These are phyloP conservation scores for Penicillium atrosanguineum DNA, from an alignment of 495 filamentous ascomycete genomes.

Conservation along the genomic window DNA sequence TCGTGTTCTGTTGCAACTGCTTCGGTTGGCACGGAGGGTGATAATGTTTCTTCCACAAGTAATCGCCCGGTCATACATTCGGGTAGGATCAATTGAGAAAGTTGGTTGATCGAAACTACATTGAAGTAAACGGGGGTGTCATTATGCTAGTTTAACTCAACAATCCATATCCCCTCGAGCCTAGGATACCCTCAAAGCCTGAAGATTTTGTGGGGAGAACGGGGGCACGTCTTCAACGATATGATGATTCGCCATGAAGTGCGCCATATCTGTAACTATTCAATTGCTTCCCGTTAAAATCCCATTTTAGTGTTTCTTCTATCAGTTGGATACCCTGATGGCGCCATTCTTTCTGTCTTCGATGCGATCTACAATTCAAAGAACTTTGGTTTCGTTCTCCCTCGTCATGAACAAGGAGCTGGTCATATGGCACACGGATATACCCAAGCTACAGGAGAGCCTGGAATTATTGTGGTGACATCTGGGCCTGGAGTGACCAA, in stretches of 20 bases:
- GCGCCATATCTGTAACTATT: conserved; percentile 4
- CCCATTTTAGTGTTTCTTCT: neutral
- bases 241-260: neutral
- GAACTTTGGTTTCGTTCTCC: conserved; percentile 61
- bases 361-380: conserved; percentile 63
- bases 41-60: too few relatives aligned
- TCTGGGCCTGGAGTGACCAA: conserved; percentile 65
- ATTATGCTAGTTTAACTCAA: too few relatives aligned
- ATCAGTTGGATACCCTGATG: conserved; percentile 46
- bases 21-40: too few relatives aligned
- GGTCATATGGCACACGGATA: conserved; percentile 69
- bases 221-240: neutral
- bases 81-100: too few relatives aligned
- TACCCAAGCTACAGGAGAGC: conserved; percentile 56
- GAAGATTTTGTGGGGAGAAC: neutral
- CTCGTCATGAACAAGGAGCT: conserved; percentile 62
- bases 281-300: too few relatives aligned
- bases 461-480: conserved; percentile 61
- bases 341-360: conserved; percentile 52
- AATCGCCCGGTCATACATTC: too few relatives aligned
- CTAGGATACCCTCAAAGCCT: too few relatives aligned
- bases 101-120: too few relatives aligned
- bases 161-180: too few relatives aligned
- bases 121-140: too few relatives aligned
- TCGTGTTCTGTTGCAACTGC: too few relatives aligned